These are phyloP conservation scores for Eucalyptus fibrosa DNA, from an alignment of 345 rosid species.

Conservation along the genomic window DNA sequence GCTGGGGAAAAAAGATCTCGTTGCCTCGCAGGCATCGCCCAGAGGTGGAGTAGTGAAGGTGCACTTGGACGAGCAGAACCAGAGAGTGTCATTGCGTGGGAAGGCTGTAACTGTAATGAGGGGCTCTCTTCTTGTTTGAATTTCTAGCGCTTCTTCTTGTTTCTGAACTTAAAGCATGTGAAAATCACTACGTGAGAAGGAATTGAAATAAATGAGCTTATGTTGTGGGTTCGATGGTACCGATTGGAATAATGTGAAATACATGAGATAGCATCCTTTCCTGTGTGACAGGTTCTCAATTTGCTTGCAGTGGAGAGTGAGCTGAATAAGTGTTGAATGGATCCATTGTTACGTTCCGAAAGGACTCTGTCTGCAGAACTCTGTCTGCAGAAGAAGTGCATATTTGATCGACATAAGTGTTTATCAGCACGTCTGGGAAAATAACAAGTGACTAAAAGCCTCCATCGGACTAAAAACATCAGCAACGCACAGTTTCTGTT, in stretches of 20 bases:
- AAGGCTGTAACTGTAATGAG: conserved; percentile 56
- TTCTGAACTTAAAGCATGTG: neutral
- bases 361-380: neutral
- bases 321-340: neutral
- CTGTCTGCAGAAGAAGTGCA: neutral
- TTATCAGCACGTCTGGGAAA: neutral
- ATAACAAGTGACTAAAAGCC: neutral
- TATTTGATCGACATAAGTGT: neutral
- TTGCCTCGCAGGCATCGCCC: conserved; percentile 54
- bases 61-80: conserved; percentile 32
- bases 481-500: neutral
- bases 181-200: neutral
- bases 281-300: neutral
- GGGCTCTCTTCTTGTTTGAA: conserved; percentile 48
- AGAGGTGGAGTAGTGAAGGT: conserved; percentile 50
- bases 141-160: neutral
- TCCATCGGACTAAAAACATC: neutral
- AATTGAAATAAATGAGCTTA: neutral
- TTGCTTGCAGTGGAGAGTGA: neutral
- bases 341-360: neutral
- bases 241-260: too few species aligned
- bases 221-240: neutral
- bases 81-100: conserved; percentile 54
- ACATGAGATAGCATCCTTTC: neutral
- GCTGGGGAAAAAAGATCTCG: conserved; percentile 31